Evolutionary conservation across 495 filamentous ascomycete genomes (phyloP).

Genomic region (Talaromyces proteolyticus): DNA sequence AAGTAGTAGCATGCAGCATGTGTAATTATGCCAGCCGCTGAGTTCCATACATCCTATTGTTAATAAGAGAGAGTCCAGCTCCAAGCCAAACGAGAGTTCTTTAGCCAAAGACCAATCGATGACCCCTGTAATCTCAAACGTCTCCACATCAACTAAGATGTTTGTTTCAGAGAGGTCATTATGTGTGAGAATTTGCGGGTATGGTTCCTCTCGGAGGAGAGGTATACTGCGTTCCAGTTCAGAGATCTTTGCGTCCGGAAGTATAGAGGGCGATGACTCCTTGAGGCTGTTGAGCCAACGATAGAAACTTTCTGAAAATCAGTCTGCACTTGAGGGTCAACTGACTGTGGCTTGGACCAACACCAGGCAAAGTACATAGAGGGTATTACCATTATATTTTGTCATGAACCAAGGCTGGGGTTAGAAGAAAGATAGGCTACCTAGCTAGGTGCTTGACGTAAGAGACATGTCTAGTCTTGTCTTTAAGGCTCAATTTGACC

Average conservation of each 20-base stretch:
- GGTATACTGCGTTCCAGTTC: conserved; percentile 16
- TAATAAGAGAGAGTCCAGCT: conserved; percentile 19
- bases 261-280: conserved; percentile 8
- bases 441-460: conserved; percentile 17
- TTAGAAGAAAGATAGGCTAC: conserved; percentile 3
- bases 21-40: conserved; percentile 19
- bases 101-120: conserved; percentile 26
- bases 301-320: neutral
- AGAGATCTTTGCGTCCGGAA: conserved; percentile 8
- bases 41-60: conserved; percentile 19
- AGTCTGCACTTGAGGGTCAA: conserved; percentile 8
- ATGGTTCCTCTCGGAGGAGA: conserved; percentile 17
- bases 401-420: too few species aligned
- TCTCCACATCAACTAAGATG: conserved; percentile 21
- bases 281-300: neutral
- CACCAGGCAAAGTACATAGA: conserved; percentile 22
- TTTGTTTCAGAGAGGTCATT: conserved; percentile 23
- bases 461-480: conserved; percentile 14
- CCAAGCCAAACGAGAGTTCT: conserved; percentile 25
- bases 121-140: conserved; percentile 25
- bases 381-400: conserved; percentile 5
- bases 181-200: conserved; percentile 26
- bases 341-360: conserved; percentile 16
- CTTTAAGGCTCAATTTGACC: conserved; percentile 16
- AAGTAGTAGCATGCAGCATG: conserved; percentile 11